Evolutionary conservation across 23 red algal genomes (phyloP).

Genomic region (Pyropia haitanensis): DNA sequence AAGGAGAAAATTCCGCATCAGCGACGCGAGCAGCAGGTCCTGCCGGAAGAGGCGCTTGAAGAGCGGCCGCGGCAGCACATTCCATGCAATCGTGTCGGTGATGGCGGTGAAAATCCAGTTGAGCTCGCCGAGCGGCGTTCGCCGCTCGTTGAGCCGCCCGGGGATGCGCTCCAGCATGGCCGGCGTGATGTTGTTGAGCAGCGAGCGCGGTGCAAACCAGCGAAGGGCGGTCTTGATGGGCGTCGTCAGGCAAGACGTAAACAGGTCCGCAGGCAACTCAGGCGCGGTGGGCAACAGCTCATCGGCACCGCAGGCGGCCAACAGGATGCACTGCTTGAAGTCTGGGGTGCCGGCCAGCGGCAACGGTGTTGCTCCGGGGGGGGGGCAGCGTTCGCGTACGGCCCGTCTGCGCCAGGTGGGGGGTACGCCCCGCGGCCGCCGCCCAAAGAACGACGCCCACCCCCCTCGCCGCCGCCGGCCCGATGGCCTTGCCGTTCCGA

Average conservation of each 20-base stretch:
- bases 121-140: constrained; percentile 82
- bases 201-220: constrained; percentile 60
- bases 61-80: constrained; percentile 58
- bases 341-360: not conserved
- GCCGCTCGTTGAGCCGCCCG: constrained; percentile 60
- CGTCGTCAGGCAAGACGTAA: constrained; percentile 92
- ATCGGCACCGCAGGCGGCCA: constrained; percentile 61
- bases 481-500: no score
- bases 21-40: constrained; percentile 77
- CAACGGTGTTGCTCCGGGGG: not conserved
- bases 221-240: constrained; percentile 85
- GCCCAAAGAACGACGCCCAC: not conserved
- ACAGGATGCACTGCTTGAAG: constrained; percentile 9
- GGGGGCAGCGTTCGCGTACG: no score
- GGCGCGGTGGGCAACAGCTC: constrained; percentile 67
- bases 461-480: not conserved
- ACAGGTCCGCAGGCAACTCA: constrained; percentile 82
- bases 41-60: constrained; percentile 90
- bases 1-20: constrained; percentile 92
- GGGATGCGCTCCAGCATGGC: constrained; percentile 92
- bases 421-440: not conserved
- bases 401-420: not conserved
- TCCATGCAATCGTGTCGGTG: constrained; percentile 99
- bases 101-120: constrained; percentile 94
- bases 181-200: constrained; percentile 38